These are phyloP conservation scores for Calonectria leucothoes DNA, from an alignment of 2,329 filamentous ascomycete species.

Conservation along the genomic window DNA sequence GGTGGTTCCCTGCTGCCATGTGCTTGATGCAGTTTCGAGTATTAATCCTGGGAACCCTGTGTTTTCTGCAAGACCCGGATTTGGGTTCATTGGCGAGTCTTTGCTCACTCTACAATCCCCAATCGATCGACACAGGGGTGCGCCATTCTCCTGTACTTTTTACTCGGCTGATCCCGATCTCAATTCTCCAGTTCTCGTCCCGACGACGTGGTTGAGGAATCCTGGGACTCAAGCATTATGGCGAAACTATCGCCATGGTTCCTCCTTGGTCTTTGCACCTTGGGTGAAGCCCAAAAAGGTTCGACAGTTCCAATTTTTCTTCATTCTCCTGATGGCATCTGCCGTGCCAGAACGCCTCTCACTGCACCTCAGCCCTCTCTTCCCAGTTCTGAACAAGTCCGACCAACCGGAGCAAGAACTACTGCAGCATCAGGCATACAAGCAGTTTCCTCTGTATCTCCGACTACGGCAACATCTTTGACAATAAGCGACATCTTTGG, in stretches of 20 bases:
- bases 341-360: not conserved
- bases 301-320: slow-evolving; percentile 5
- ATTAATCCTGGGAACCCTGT: not conserved
- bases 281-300: slow-evolving; percentile 18
- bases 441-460: not conserved
- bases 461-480: not conserved
- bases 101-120: not conserved
- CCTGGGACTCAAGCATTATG: slow-evolving; percentile 7
- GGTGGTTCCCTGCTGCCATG: not conserved
- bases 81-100: not conserved
- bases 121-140: slow-evolving; percentile 17
- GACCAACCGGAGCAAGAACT: not conserved
- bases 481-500: not conserved
- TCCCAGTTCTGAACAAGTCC: not conserved
- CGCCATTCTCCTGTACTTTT: not conserved
- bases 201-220: not conserved
- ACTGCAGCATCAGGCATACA: not conserved
- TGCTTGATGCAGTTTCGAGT: not conserved
- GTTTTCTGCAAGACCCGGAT: not conserved
- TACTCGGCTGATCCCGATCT: not conserved
- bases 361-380: not conserved
- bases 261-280: slow-evolving; percentile 10
- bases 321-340: not conserved
- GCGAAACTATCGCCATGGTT: slow-evolving; percentile 13
- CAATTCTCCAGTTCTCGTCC: not conserved